Percentiles rank a stretch among this genome's conserved stretches.
Conservation (phyloP, 1,284 basidiomycete species). For the Pseudozyma sp. region DNA sequence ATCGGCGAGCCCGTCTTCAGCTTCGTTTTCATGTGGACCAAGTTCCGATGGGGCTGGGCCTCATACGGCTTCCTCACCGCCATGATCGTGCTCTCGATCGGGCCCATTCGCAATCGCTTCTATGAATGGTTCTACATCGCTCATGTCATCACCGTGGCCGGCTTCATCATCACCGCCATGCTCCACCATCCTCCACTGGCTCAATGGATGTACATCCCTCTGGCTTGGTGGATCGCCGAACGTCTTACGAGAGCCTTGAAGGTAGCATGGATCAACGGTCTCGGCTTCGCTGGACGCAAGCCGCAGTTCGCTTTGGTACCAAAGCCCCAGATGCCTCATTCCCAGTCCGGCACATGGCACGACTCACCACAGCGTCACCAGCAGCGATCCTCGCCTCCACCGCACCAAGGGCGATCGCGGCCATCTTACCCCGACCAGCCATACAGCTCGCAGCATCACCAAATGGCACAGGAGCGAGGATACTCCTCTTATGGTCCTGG, state of each 20-base stretch:
- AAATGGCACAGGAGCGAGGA: constrained; percentile 8
- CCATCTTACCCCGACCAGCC: constrained; percentile 5
- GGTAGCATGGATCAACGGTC: constrained; percentile 76
- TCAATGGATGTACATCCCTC: constrained; percentile 70
- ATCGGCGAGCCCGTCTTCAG: constrained; percentile 74
- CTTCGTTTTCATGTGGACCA: constrained; percentile 77
- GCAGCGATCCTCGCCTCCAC: constrained; percentile 8
- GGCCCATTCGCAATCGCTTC: constrained; percentile 76
- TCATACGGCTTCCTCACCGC: constrained; percentile 79
- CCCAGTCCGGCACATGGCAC: constrained; percentile 15
- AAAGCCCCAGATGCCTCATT: constrained; percentile 30
- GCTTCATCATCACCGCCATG: constrained; percentile 65
- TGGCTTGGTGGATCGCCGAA: constrained; percentile 74
- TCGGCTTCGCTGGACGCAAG: constrained; percentile 69
- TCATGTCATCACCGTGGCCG: constrained; percentile 74
- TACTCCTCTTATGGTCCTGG: background rate
- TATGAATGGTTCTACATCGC: constrained; percentile 83
- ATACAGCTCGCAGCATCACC: constrained; percentile 8
- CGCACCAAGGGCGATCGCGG: constrained; percentile 12
- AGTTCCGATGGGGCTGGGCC: constrained; percentile 80
- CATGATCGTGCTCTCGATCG: constrained; percentile 76
- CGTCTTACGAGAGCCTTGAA: constrained; percentile 74
- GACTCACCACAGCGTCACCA: constrained; percentile 17
- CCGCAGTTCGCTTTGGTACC: constrained; percentile 50
- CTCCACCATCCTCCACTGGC: constrained; percentile 73